Percentiles rank a stretch among this genome's conserved stretches.
Evolutionary conservation across 306 rosid genomes (phyloP).

Genomic region (Trifolium dubium): DNA sequence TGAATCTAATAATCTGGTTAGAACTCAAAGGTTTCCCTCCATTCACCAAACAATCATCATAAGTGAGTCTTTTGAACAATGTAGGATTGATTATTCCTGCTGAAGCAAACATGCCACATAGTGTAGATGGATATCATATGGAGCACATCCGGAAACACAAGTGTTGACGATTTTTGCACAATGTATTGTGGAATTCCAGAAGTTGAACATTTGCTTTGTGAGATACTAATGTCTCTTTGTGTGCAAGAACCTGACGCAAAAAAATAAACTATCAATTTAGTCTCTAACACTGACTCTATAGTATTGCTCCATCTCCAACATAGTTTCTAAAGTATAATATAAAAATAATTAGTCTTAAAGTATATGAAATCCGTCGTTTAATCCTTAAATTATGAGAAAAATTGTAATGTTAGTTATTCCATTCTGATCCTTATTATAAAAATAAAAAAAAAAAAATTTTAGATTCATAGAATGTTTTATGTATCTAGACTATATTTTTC

Average conservation of each 20-base stretch:
- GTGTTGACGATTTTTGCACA: conserved; percentile 70
- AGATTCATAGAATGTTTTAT: no score
- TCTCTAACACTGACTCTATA: not conserved
- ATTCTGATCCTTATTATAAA: no score
- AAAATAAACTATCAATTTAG: not conserved
- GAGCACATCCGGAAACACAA: conserved; percentile 66
- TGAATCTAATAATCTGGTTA: conserved; percentile 57
- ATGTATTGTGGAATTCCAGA: conserved; percentile 67
- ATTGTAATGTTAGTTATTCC: not conserved
- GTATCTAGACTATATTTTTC: no score
- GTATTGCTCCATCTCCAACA: not conserved
- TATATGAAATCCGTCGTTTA: not conserved
- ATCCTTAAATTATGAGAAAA: not conserved
- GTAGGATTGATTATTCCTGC: conserved; percentile 58
- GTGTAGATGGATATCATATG: conserved; percentile 59
- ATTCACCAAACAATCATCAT: conserved; percentile 72
- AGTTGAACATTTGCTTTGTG: conserved; percentile 55
- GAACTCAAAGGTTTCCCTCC: conserved; percentile 60
- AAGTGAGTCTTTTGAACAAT: conserved; percentile 66
- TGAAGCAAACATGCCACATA: conserved; percentile 88
- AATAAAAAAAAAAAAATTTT: no score
- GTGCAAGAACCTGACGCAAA: conserved; percentile 53
- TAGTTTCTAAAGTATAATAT: not conserved
- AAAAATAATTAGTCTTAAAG: not conserved
- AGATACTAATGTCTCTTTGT: conserved; percentile 65